Conservation (phyloP, 805 yeast species). For the Monosporozyma aquatica region DNA sequence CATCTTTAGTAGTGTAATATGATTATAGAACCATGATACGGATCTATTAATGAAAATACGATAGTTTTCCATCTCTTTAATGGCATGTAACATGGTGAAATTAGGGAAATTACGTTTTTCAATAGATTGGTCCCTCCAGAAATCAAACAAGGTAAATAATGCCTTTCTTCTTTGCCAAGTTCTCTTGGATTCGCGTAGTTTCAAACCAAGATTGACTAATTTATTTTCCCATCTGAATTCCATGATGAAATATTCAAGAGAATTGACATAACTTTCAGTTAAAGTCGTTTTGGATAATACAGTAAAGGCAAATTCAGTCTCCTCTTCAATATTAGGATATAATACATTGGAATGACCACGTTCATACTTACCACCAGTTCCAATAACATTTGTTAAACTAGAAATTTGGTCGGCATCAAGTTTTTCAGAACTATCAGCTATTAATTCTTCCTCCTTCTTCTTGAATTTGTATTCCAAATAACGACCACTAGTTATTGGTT, state of each 20-base stretch:
- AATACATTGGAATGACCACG: constrained; percentile 26
- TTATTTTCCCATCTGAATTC: constrained; percentile 32
- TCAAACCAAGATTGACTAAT: constrained; percentile 26
- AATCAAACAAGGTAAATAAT: constrained; percentile 28
- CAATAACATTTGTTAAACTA: background rate
- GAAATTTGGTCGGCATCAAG: background rate
- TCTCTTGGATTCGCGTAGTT: constrained; percentile 29
- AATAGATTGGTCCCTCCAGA: constrained; percentile 31
- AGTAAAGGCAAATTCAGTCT: constrained; percentile 22
- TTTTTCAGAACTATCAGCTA: constrained; percentile 1
- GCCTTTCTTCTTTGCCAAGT: constrained; percentile 33
- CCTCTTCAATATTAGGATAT: constrained; percentile 22
- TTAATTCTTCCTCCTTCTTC: constrained; percentile 25
- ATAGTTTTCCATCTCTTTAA: constrained; percentile 31
- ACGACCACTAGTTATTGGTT: constrained; percentile 26
- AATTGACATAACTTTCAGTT: constrained; percentile 29
- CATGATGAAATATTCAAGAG: constrained; percentile 30
- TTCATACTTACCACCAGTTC: constrained; percentile 16
- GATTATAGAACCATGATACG: constrained; percentile 32
- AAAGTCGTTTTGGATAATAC: constrained; percentile 23
- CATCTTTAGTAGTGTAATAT: constrained; percentile 30
- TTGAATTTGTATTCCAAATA: constrained; percentile 27
- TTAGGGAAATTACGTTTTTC: constrained; percentile 24
- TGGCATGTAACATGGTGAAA: constrained; percentile 29
- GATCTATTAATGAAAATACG: constrained; percentile 30